phyloP scores from a whole-genome alignment of 1,284 basidiomycete species.

The Ceratobasidium sp. region DNA sequence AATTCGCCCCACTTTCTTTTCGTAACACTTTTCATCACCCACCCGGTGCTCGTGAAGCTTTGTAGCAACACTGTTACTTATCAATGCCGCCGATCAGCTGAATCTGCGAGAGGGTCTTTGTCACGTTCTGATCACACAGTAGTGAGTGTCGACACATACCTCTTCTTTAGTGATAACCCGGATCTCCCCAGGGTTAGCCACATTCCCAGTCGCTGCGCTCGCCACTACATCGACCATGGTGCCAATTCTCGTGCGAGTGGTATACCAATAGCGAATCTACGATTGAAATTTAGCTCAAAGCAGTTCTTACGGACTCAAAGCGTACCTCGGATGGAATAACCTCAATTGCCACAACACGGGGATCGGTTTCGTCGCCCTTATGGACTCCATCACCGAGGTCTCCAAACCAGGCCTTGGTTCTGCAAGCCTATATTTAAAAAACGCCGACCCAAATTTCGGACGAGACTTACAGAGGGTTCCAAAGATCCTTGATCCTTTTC shows the following conservation, averaged over 20 bases:
- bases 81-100: slow-evolving; percentile 29
- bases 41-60: no score
- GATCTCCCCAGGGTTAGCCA: slow-evolving; percentile 73
- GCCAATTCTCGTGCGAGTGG: slow-evolving; percentile 63
- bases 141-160: slow-evolving; percentile 58
- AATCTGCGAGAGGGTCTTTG: slow-evolving; percentile 9
- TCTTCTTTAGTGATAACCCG: slow-evolving; percentile 71
- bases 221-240: slow-evolving; percentile 68
- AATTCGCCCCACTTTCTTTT: no score
- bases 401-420: slow-evolving; percentile 84
- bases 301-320: neutral
- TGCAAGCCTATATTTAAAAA: slow-evolving; percentile 53
- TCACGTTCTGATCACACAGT: neutral
- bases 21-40: no score
- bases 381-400: slow-evolving; percentile 91
- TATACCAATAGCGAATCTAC: slow-evolving; percentile 54
- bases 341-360: slow-evolving; percentile 84
- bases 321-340: slow-evolving; percentile 77
- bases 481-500: slow-evolving; percentile 76
- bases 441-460: neutral
- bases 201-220: slow-evolving; percentile 68
- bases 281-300: no score
- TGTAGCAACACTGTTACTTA: neutral
- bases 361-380: slow-evolving; percentile 84
- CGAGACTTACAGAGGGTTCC: slow-evolving; percentile 68